Evolutionary conservation across 1,284 basidiomycete species (phyloP).

Genomic region (Athelia sp.): DNA sequence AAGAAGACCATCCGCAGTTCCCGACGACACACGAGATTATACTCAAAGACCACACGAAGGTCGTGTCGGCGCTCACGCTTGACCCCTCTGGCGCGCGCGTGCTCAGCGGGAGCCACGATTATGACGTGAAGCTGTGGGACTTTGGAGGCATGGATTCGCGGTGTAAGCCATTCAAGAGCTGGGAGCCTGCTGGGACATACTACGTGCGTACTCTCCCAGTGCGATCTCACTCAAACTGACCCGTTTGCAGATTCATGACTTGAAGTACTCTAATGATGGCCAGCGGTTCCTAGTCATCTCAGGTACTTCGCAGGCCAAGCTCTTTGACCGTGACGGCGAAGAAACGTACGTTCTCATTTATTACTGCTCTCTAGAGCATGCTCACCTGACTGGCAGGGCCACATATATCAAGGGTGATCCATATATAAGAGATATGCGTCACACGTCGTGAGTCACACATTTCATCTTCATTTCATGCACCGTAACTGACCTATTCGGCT

Average conservation of each 20-base stretch:
- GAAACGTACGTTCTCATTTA: constrained; percentile 61
- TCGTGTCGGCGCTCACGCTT: constrained; percentile 86
- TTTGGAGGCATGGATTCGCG: constrained; percentile 96
- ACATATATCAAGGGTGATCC: constrained; percentile 94
- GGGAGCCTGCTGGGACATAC: constrained; percentile 92
- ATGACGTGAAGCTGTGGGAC: constrained; percentile 97
- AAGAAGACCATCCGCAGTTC: constrained; percentile 51
- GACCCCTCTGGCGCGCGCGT: constrained; percentile 93
- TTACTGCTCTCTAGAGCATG: constrained; percentile 27
- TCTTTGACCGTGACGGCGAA: constrained; percentile 88
- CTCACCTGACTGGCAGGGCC: constrained; percentile 59
- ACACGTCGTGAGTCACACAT: constrained; percentile 73
- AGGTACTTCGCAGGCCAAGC: constrained; percentile 82
- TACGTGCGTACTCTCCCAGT: constrained; percentile 54
- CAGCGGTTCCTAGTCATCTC: constrained; percentile 83
- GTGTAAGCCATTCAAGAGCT: constrained; percentile 91
- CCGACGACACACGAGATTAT: constrained; percentile 86
- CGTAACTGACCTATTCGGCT: constrained; percentile 6
- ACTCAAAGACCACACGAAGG: constrained; percentile 93
- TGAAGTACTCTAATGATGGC: constrained; percentile 85
- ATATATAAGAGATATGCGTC: constrained; percentile 98
- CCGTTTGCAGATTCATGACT: constrained; percentile 70
- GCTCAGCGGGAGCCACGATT: constrained; percentile 91
- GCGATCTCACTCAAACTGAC: constrained; percentile 7
- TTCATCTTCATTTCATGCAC: constrained; percentile 3